A percentile compares a stretch with the other conserved stretches of the same genome.
Conservation (phyloP, 2,329 filamentous ascomycete species). For the Alternaria alternata region DNA sequence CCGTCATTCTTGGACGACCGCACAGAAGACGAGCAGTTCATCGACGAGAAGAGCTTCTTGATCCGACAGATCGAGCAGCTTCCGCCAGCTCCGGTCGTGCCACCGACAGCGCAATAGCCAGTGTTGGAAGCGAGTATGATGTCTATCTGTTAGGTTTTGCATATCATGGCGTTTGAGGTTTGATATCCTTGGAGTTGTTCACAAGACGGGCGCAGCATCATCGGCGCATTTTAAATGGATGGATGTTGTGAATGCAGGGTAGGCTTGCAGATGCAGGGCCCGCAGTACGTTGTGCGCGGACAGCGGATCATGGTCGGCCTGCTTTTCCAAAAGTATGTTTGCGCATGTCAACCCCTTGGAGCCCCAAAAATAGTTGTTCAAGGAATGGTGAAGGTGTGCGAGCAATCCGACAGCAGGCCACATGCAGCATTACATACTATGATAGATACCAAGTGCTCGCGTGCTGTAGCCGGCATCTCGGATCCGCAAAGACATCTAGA, state of each 20-base stretch:
- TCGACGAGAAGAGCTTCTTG: slow-evolving; percentile 95
- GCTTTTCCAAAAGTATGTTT: slow-evolving; percentile 2
- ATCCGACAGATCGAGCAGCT: slow-evolving; percentile 83
- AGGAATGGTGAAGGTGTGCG: neutral
- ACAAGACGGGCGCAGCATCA: slow-evolving; percentile 7
- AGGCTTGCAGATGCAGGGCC: neutral
- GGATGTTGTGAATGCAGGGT: slow-evolving; percentile 1
- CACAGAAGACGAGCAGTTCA: slow-evolving; percentile 97
- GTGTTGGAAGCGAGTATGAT: neutral
- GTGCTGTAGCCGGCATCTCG: slow-evolving; percentile 10
- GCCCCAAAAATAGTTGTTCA: neutral
- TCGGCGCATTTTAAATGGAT: slow-evolving; percentile 5
- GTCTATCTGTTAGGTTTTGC: slow-evolving; percentile 10
- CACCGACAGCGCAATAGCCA: slow-evolving; percentile 28
- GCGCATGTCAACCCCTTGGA: neutral
- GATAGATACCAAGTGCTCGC: slow-evolving; percentile 3
- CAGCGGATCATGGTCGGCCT: neutral
- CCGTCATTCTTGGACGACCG: slow-evolving; percentile 92
- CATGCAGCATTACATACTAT: neutral
- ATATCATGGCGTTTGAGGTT: slow-evolving; percentile 18
- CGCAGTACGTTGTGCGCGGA: neutral
- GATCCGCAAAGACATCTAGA: slow-evolving; percentile 6
- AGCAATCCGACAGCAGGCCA: neutral
- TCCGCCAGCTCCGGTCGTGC: slow-evolving; percentile 43
- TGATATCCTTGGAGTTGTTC: slow-evolving; percentile 11